Evolutionary conservation across 1,284 basidiomycete genomes (phyloP), one percentile per base, ranked within the genome.

Genomic region (Ustilago shanxiensis): DNA sequence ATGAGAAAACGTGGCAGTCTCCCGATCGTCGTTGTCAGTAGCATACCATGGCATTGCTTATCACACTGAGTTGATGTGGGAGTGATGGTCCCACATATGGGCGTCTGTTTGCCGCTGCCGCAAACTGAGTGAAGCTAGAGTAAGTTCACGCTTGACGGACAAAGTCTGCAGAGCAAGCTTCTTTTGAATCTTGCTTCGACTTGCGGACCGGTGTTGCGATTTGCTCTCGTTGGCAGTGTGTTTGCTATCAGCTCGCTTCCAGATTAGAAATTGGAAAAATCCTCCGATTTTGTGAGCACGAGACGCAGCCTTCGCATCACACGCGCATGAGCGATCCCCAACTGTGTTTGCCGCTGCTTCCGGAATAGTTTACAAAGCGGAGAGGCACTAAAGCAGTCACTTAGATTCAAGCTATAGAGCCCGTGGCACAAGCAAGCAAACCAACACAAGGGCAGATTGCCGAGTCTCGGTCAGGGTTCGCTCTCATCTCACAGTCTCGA

Each of bases 401-500:
- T 26, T 47, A 11, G 44, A 47, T 47, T n/a, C 10, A 22, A 11
- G 10, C 44, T 10, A 26, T 67, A 39, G 65, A 56, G 50, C 55
- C 66, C 60, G 60, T 62, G 47, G 60, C 55, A 47, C 59, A 35
- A 35, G 37, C n/a, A 45, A 22, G 35, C 6, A 37, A 37, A 37
- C 35, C 6, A 45, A 45, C n/a, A 45, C 44, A 45, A 26, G 24
- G 47, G 24, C 65, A 63, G 60, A 59, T 56, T 69, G 66, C 66
- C 61, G 57, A 65, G 41, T 55, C 31, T 64, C 57, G 61, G 61
- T 64, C 61, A 70, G 62, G 68, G 53, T 70, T 70, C 67, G 67
- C 61, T 70, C 58, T 16, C 37, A 16, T 16, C 0, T 16, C 18
- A 16, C 18, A 16, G 18, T 39, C 18, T 11, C 16, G n/a, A 44